Evolutionary conservation across 2,329 filamentous ascomycete species (phyloP).

Genomic region (Monilinia laxa): DNA sequence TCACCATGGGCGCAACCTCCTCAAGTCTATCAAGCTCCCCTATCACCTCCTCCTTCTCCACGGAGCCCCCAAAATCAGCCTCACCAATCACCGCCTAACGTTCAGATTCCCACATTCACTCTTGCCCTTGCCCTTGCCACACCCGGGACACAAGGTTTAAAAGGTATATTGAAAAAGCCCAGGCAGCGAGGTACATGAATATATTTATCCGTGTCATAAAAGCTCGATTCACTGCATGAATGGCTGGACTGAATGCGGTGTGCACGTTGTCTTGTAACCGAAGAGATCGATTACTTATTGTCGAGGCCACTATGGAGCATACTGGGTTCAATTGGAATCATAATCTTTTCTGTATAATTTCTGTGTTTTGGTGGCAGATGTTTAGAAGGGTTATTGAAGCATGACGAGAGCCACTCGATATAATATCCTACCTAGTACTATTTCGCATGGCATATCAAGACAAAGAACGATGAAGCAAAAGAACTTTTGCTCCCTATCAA

Average conservation of each 20-base stretch:
- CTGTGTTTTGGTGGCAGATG: neutral
- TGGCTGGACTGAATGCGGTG: no score
- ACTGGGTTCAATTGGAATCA: neutral
- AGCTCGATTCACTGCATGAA: neutral
- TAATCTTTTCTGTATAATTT: neutral
- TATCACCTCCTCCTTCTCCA: neutral
- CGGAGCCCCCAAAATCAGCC: neutral
- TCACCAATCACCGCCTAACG: neutral
- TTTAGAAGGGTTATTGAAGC: neutral
- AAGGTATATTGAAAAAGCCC: neutral
- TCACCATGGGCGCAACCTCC: neutral
- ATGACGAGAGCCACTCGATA: neutral
- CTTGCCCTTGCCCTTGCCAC: neutral
- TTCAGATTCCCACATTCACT: neutral
- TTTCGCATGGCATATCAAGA: neutral
- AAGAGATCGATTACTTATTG: neutral
- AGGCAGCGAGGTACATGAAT: neutral
- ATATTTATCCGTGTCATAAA: neutral
- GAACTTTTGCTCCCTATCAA: neutral
- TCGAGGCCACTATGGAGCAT: neutral
- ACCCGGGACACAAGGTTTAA: neutral
- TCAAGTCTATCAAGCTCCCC: neutral
- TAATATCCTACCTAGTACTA: neutral
- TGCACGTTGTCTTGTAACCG: no score
- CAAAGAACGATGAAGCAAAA: neutral